Evolutionary conservation across 164 flowering plant genomes (phyloP), one percentile per base, ranked within the genome.

Genomic region (Chimonanthus salicifolius): DNA sequence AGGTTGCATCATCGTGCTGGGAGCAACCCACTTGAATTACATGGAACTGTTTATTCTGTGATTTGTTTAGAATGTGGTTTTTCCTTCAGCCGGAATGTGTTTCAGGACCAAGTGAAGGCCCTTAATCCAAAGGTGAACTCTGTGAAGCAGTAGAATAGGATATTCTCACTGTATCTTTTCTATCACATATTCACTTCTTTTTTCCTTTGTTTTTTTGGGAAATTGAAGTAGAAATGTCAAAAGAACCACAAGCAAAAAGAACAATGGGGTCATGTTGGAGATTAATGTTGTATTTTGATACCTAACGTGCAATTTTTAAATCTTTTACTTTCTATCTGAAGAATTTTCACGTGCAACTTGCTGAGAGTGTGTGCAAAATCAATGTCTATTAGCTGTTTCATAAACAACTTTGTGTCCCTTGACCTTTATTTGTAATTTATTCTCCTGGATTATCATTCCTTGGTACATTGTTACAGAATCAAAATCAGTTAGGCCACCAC

Each of bases 1-100:
- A 95, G 99, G 85, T 78, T 95, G 85, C 99, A 95, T 83, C 99
- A 95, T 78, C 98, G 89, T 76, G 97, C 98, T 72, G 99, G 97
- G 18, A 92, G 93, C 86, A 84, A 78, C 64, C 97, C 99, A 64
- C 89, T 95, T 75, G 99, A 95, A 77, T 73, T 95, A 72, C 99
- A 95, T 83, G 99, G 98, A 20, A 91, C 98, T 69, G 99, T 95
- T 11, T 95, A 95, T 78, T 69, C 87, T 76, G 99, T 92, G 20
- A 75, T 76, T 70, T 95, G 99, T 86, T 79, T 91, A 72, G 82
- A 87, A 62, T 95, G 99, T 80, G 91, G 92, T 20, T 84, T 78
- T 77, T 90, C 96, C 67, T 50, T 88, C 60, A 63, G 83, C 74
- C 93, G 98, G 48, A 46, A 84, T 74, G 75, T 77, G 63, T 93